Conservation (phyloP, 2,329 filamentous ascomycete genomes). For the Penicillium occitanis region DNA sequence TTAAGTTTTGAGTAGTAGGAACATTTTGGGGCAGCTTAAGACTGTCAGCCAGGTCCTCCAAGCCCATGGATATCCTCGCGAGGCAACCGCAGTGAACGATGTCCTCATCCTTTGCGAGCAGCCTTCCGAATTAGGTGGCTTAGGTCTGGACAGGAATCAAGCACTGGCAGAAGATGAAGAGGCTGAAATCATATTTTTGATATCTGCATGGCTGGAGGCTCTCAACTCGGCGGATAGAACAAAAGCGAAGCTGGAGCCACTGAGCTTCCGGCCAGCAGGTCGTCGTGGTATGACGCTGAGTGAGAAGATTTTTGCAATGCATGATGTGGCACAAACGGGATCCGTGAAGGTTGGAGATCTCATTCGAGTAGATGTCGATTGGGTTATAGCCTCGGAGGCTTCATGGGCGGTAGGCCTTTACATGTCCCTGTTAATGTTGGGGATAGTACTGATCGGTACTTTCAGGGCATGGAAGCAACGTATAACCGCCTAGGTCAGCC, state of each 20-base stretch:
- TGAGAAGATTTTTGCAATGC: conserved; percentile 50
- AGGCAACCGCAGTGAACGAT: conserved; percentile 23
- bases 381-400: conserved; percentile 49
- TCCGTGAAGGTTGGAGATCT: conserved; percentile 42
- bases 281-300: conserved; percentile 44
- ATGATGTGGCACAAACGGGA: conserved; percentile 39
- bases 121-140: conserved; percentile 24
- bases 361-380: conserved; percentile 48
- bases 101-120: conserved; percentile 26
- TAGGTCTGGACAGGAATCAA: conserved; percentile 17
- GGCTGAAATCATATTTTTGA: conserved; percentile 29
- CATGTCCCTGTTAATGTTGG: background rate
- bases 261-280: conserved; percentile 22
- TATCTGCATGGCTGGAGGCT: conserved; percentile 31
- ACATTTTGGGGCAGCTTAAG: conserved; percentile 1
- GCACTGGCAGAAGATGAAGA: conserved; percentile 20
- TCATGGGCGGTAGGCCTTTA: conserved; percentile 38
- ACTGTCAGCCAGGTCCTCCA: conserved; percentile 7
- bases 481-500: conserved; percentile 44
- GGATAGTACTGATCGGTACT: background rate
- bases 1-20: background rate
- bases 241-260: conserved; percentile 15
- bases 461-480: conserved; percentile 44
- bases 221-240: conserved; percentile 30
- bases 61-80: conserved; percentile 10